A percentile compares a stretch with the other conserved stretches of the same genome.
Evolutionary conservation across 1,139 yeast species (phyloP).

Genomic region (Candida smagusa): DNA sequence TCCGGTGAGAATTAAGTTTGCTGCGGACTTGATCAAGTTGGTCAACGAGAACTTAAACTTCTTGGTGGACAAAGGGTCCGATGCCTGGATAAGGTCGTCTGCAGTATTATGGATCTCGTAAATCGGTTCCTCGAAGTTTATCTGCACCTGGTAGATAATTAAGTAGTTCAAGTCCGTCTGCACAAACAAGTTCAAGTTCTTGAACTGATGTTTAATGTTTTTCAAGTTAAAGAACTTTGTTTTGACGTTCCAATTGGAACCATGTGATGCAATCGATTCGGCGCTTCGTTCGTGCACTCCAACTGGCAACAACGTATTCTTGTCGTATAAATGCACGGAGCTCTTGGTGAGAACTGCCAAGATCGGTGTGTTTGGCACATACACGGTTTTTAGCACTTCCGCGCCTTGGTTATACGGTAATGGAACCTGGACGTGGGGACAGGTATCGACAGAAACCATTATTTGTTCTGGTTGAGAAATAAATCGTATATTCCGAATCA

Average conservation of each 20-base stretch:
- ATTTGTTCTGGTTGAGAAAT: background rate
- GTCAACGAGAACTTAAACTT: slow-evolving; percentile 28
- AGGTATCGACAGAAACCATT: slow-evolving; percentile 40
- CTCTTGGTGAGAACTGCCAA: slow-evolving; percentile 29
- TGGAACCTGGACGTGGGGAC: slow-evolving; percentile 32
- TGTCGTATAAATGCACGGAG: slow-evolving; percentile 27
- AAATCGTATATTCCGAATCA: background rate
- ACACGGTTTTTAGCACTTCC: slow-evolving; percentile 22
- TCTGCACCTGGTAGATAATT: slow-evolving; percentile 32
- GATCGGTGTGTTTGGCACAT: slow-evolving; percentile 34
- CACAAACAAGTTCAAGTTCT: slow-evolving; percentile 32
- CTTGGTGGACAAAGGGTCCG: slow-evolving; percentile 30
- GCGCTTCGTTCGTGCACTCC: slow-evolving; percentile 27
- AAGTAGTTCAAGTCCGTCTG: slow-evolving; percentile 31
- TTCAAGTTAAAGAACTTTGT: slow-evolving; percentile 27
- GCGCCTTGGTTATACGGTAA: slow-evolving; percentile 13
- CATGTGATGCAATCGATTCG: slow-evolving; percentile 35
- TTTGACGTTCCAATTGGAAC: slow-evolving; percentile 24
- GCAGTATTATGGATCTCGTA: slow-evolving; percentile 29
- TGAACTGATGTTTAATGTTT: slow-evolving; percentile 26
- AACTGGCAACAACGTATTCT: slow-evolving; percentile 33
- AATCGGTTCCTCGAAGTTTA: slow-evolving; percentile 29
- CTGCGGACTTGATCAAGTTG: slow-evolving; percentile 33
- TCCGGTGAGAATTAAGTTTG: slow-evolving; percentile 24
- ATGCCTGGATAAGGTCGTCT: slow-evolving; percentile 31